Evolutionary conservation across 2,329 filamentous ascomycete genomes (phyloP), one percentile per base, ranked within the genome.

Genomic region (Aspergillus brunneoviolaceus): DNA sequence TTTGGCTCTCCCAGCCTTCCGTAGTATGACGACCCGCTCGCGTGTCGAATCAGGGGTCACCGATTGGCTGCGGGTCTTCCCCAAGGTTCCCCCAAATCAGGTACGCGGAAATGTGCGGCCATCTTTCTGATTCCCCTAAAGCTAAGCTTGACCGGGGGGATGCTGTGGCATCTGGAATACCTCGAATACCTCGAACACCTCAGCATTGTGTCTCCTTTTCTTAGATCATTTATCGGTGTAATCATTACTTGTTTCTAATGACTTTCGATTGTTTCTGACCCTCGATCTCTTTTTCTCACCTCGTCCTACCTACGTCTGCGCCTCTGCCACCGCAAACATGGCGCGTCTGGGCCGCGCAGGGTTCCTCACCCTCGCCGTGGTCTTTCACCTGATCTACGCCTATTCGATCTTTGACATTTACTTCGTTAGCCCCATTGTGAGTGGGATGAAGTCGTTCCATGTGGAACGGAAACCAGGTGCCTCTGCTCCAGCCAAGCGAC

Each of bases 341-440:
- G 78, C 79, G 64, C 83, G 85, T 70, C 77, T 87, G 61, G 81
- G 85, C 67, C 91, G 93, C 73, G 85, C 90, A 72, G 89, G 88
- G 73, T 98, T 99, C 75, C 79, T 98, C 76, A 88, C 89, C 74
- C 86, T 96, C 73, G 95, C 95, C 69, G 85, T 97, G 73, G 80
- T 94, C 62, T 99, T 99, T 75, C 96, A 99, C 78, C 76, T 98
- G 57, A 86, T 96, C 65, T 99, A 99, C 76, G 89, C 96, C 59
- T 90, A 89, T 74, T 96, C 92, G 61, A 98, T 98, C 71, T 99
- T 99, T 79, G 93, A 97, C 76, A 95, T 98, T 65, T 98, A 99
- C 79, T 99, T 99, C 74, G 92, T 97, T 73, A 97, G 92, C 74
- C 95, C 95, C 23, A 95, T 99, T 68, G 95, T 98, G 57, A 90